Evolutionary conservation across 2,329 filamentous ascomycete species (phyloP).

Genomic region (Periconia digitata): DNA sequence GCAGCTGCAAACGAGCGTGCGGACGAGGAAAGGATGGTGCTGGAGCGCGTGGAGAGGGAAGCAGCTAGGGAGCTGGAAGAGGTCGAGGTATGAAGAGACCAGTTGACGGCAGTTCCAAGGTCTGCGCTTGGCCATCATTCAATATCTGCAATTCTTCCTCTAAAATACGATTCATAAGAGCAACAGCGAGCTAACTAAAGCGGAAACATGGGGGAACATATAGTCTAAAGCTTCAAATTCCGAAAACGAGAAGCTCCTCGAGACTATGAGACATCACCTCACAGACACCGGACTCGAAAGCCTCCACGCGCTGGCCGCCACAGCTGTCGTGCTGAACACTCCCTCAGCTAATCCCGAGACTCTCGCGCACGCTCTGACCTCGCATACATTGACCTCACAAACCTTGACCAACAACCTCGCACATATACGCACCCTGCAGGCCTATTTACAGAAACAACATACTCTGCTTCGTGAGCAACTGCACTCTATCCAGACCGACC

Average conservation of each 20-base stretch:
- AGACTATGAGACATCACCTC: slow-evolving; percentile 25
- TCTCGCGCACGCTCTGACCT: slow-evolving; percentile 39
- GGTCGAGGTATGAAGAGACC: slow-evolving; percentile 18
- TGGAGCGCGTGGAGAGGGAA: slow-evolving; percentile 61
- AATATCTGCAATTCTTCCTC: no score
- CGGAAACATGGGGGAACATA: neutral
- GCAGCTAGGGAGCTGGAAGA: slow-evolving; percentile 58
- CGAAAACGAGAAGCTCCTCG: slow-evolving; percentile 27
- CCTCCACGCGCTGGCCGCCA: slow-evolving; percentile 41
- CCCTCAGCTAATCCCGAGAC: slow-evolving; percentile 26
- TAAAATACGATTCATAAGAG: no score
- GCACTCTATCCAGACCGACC: slow-evolving; percentile 28
- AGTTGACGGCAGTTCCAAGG: no score
- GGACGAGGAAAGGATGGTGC: slow-evolving; percentile 66
- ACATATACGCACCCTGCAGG: slow-evolving; percentile 37
- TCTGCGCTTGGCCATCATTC: neutral
- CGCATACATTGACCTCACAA: slow-evolving; percentile 32
- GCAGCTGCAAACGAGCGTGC: slow-evolving; percentile 75
- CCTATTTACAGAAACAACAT: slow-evolving; percentile 37
- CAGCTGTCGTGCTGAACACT: slow-evolving; percentile 40
- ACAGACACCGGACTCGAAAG: slow-evolving; percentile 31
- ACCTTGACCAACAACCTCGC: slow-evolving; percentile 33
- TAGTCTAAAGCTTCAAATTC: slow-evolving; percentile 8
- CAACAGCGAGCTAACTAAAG: no score
- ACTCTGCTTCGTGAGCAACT: slow-evolving; percentile 33